Percentiles rank a stretch among this genome's conserved stretches.
Conservation (phyloP, 2,329 filamentous ascomycete genomes). For the Trichoderma cornu-damae region DNA sequence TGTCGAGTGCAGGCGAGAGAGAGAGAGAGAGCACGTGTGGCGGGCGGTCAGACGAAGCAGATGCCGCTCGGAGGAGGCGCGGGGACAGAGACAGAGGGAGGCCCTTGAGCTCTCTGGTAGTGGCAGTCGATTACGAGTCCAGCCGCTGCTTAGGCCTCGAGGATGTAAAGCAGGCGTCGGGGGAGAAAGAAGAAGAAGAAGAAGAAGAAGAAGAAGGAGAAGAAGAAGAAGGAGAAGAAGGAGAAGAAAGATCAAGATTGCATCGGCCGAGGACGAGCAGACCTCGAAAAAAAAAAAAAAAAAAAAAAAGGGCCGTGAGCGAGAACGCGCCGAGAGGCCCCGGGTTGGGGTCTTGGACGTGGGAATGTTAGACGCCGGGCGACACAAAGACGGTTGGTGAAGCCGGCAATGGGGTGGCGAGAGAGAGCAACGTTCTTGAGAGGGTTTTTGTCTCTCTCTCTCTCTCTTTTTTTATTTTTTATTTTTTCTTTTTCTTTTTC, state of each 20-base stretch:
- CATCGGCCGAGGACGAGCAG: neutral
- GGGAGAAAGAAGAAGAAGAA: neutral
- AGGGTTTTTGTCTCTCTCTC: constrained; percentile 3
- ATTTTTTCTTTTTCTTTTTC: no score
- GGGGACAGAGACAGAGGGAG: neutral
- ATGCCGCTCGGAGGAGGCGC: neutral
- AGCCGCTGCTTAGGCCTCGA: neutral
- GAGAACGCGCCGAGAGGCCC: neutral
- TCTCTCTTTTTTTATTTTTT: no score
- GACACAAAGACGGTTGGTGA: neutral
- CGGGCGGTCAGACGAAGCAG: constrained; percentile 12
- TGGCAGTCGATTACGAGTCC: neutral
- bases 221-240: neutral
- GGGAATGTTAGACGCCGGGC: no score
- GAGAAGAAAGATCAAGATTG: no score
- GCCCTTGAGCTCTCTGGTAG: neutral
- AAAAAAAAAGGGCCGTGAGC: neutral
- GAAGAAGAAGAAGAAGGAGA: neutral
- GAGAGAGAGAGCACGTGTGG: constrained; percentile 7
- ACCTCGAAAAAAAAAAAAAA: no score
- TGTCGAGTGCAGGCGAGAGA: neutral
- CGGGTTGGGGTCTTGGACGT: neutral
- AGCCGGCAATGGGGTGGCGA: constrained; percentile 3
- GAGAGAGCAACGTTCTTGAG: neutral
- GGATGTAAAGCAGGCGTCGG: neutral